A percentile compares a stretch with the other conserved stretches of the same genome.
Conservation (phyloP, 208 protist species). For the Leishmania major region DNA sequence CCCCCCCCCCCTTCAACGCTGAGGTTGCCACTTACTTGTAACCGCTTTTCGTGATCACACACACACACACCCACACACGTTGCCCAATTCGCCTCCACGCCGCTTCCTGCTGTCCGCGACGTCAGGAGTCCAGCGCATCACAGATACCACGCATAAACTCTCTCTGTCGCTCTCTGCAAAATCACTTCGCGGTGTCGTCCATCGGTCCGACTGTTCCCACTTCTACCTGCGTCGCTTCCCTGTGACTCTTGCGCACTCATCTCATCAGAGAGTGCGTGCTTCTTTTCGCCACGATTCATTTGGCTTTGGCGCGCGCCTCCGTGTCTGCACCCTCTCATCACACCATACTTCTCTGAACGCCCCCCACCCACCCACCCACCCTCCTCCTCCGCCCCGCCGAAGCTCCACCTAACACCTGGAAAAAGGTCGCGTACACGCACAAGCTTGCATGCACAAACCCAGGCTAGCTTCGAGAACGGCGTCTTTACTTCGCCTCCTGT, state of each 20-base stretch:
- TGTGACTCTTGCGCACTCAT: background rate
- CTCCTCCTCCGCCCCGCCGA: background rate
- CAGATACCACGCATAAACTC: background rate
- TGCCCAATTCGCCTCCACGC: background rate
- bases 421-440: background rate
- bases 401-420: background rate
- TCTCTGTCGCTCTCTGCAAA: background rate
- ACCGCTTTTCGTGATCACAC: background rate
- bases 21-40: background rate
- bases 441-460: background rate
- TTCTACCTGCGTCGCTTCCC: background rate
- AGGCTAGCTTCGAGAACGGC: background rate
- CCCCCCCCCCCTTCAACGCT: background rate
- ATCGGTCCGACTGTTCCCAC: background rate
- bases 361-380: background rate
- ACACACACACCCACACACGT: background rate
- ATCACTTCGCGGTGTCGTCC: background rate
- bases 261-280: background rate
- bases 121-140: background rate
- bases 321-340: background rate
- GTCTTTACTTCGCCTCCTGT: background rate
- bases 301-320: background rate
- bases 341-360: background rate
- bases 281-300: background rate
- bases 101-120: background rate